phyloP scores from a whole-genome alignment of 768 basidiomycete species.

The Pleurotus giganteus region DNA sequence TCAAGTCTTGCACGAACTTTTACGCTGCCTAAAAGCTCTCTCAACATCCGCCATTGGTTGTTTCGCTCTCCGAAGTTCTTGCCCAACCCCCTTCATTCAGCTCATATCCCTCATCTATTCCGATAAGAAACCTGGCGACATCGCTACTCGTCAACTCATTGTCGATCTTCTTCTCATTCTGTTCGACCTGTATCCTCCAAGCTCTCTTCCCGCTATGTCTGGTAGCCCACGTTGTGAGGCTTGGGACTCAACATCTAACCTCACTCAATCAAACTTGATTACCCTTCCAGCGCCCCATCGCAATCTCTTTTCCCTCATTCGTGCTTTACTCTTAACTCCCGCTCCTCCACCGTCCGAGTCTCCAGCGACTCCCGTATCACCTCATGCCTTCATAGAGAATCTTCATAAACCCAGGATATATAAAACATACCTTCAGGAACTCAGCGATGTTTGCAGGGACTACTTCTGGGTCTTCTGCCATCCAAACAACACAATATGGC shows the following conservation, averaged over 20 bases:
- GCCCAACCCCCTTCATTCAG: constrained; percentile 85
- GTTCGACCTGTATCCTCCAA: constrained; percentile 84
- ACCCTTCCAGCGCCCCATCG: constrained; percentile 74
- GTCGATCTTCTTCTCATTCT: constrained; percentile 82
- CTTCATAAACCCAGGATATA: constrained; percentile 70
- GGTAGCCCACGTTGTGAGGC: constrained; percentile 43
- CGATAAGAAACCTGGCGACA: constrained; percentile 97
- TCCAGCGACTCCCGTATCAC: constrained; percentile 56
- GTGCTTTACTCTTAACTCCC: constrained; percentile 70
- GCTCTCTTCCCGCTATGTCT: constrained; percentile 57
- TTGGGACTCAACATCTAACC: constrained; percentile 44
- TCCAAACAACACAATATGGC: constrained; percentile 90
- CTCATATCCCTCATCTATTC: constrained; percentile 86
- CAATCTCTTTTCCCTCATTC: constrained; percentile 70
- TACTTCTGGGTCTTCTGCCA: constrained; percentile 99
- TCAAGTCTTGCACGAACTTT: constrained; percentile 85
- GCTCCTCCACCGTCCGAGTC: constrained; percentile 65
- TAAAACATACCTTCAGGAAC: constrained; percentile 78
- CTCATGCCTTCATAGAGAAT: constrained; percentile 80
- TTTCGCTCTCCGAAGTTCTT: constrained; percentile 83
- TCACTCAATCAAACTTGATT: constrained; percentile 45
- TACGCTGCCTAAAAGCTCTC: constrained; percentile 92
- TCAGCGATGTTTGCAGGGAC: constrained; percentile 89
- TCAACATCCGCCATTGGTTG: constrained; percentile 89
- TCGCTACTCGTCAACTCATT: constrained; percentile 87